Percentiles rank a stretch among this genome's conserved stretches.
These are phyloP conservation scores for Hymenoscyphus scutula DNA, from an alignment of 2,329 filamentous ascomycete genomes.

Conservation along the genomic window DNA sequence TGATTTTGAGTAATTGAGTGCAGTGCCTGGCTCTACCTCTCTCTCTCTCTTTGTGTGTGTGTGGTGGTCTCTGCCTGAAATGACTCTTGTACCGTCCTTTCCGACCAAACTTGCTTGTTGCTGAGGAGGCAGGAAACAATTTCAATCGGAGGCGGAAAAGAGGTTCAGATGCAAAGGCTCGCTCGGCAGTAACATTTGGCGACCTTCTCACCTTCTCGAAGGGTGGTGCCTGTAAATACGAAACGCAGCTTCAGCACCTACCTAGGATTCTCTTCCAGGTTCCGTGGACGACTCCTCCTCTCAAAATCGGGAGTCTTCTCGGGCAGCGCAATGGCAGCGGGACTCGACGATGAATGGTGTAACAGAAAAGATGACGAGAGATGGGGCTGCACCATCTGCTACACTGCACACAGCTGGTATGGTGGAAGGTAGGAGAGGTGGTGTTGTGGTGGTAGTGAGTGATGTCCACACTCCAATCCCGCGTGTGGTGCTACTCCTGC, in stretches of 20 bases:
- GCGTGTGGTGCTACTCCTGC: neutral
- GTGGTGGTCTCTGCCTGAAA: neutral
- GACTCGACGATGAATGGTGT: neutral
- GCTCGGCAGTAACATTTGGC: neutral
- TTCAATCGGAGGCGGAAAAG: neutral
- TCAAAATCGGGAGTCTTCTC: neutral
- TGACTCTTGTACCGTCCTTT: neutral
- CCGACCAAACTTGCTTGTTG: neutral
- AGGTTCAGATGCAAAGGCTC: neutral
- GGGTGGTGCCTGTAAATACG: neutral
- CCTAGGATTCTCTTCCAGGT: neutral
- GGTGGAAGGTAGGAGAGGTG: neutral
- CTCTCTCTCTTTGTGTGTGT: no score
- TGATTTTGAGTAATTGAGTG: neutral
- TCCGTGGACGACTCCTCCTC: no score
- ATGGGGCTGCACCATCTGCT: constrained; percentile 4
- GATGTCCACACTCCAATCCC: neutral
- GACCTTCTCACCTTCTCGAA: neutral
- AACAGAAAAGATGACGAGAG: constrained; percentile 3
- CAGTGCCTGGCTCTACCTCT: neutral
- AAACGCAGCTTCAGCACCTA: neutral
- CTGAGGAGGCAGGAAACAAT: neutral
- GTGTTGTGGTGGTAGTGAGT: neutral
- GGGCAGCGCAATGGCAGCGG: neutral
- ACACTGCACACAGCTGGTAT: neutral